These are phyloP conservation scores for Polychaeton citri DNA, from an alignment of 2,329 filamentous ascomycete species.

Conservation along the genomic window DNA sequence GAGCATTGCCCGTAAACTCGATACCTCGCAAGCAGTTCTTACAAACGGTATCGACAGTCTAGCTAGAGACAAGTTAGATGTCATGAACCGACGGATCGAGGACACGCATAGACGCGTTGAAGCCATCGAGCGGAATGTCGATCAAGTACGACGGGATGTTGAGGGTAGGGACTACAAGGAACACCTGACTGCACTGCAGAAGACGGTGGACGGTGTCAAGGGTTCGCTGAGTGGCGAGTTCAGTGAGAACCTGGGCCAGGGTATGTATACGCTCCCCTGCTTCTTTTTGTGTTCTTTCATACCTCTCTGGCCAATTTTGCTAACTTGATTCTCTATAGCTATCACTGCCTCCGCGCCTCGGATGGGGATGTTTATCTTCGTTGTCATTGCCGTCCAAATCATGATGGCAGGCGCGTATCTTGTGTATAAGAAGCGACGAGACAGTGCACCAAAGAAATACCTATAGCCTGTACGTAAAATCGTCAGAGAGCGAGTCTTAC, in stretches of 20 bases:
- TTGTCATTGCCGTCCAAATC: conserved; percentile 63
- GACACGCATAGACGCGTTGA: conserved; percentile 34
- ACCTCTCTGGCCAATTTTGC: not conserved
- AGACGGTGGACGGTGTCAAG: conserved; percentile 40
- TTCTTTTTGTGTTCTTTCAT: not conserved
- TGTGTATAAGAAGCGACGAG: conserved; percentile 66
- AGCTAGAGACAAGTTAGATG: conserved; percentile 5
- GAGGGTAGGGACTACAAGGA: conserved; percentile 45
- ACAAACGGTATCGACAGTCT: conserved; percentile 7
- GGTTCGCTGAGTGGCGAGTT: conserved; percentile 38
- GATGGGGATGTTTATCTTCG: conserved; percentile 50
- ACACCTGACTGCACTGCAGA: conserved; percentile 40
- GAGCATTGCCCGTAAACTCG: conserved; percentile 36
- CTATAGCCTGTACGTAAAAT: conserved; percentile 47
- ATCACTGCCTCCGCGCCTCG: conserved; percentile 41
- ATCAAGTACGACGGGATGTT: conserved; percentile 39
- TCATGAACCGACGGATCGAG: conserved; percentile 32
- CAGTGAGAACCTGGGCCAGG: conserved; percentile 34
- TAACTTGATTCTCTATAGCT: conserved; percentile 23
- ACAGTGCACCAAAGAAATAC: conserved; percentile 80
- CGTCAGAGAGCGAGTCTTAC: too few species aligned
- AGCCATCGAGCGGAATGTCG: conserved; percentile 37
- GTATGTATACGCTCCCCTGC: conserved; percentile 26
- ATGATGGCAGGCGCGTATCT: conserved; percentile 56
- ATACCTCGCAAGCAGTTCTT: conserved; percentile 45